Base-by-base conservation (phyloP, 1,284 basidiomycete genomes). In the Fomitopsis pinicola region DNA sequence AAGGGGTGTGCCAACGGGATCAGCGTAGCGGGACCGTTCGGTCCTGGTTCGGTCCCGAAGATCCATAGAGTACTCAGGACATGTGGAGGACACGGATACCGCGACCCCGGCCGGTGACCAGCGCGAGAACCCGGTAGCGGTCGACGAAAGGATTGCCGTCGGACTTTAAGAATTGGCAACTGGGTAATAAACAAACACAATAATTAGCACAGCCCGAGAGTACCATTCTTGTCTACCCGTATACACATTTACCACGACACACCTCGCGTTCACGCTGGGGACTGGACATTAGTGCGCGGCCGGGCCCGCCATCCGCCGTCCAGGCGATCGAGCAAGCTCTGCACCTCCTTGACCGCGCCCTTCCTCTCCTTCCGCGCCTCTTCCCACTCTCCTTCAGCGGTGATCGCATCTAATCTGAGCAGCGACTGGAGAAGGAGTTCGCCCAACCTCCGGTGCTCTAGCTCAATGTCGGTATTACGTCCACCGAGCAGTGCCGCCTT, bases 401-500 rank as follows among this genome's bases (percentile, higher is more conserved):
- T 75, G 68, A 94, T 80, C 57, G 87, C 87, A 69, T 95, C 92
- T 33, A 95, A 77, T 45, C 89, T 82, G 8, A 95, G 80, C 28
- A 95, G 78, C 15, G 84, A 80, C 72, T 94, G 92, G 30, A 94
- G 78, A 30, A 95, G 79, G 58, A 91, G 74, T 73, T 92, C 91
- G 22, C 82, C 86, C 52, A 92, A 73, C 10, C 88, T 81, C 12
- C 76, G 71, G 65, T 89, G 87, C 63, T 89, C 86, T 59, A 76
- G 78, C 36, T 73, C 70, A 56, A 72, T 60, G 44, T 71, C 58
- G 44, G 68, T 64, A 6, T 55, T 42, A 3, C 59, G 59, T n/a
- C 53, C 54, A 4, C 26, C 63, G 64, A 35, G 58, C 44, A 36
- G 53, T 10, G 35, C n/a, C 35, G 22, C 6, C 3, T 52, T 30